Conservation (phyloP, 805 yeast species). For the Lipomyces sp. region DNA sequence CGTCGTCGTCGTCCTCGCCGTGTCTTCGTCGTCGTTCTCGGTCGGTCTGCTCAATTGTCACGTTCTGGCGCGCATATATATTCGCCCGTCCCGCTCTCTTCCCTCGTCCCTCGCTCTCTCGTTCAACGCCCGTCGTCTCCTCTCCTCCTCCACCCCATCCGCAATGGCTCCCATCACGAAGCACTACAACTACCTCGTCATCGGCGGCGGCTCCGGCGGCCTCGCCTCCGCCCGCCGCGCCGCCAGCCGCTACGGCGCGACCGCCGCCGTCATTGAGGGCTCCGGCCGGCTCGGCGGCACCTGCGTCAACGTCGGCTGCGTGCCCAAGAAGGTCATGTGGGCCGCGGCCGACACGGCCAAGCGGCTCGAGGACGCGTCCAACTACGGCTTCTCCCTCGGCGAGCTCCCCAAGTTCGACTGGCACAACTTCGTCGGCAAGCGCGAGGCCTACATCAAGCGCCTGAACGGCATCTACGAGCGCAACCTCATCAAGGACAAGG, state of each 20-base stretch:
- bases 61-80: no score
- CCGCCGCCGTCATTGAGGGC: slow-evolving; percentile 76
- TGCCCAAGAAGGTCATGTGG: slow-evolving; percentile 99
- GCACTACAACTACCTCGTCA: slow-evolving; percentile 87
- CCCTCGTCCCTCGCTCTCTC: background rate
- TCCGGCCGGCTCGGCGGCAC: slow-evolving; percentile 85
- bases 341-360: slow-evolving; percentile 88
- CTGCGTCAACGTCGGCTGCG: slow-evolving; percentile 93
- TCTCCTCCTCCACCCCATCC: no score
- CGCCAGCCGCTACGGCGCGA: slow-evolving; percentile 80
- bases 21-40: no score
- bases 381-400: slow-evolving; percentile 71
- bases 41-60: no score
- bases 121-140: slow-evolving; percentile 3
- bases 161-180: slow-evolving; percentile 39
- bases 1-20: no score
- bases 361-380: slow-evolving; percentile 67
- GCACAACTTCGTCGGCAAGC: slow-evolving; percentile 73
- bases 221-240: slow-evolving; percentile 98
- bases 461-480: slow-evolving; percentile 91
- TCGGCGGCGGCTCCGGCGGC: slow-evolving; percentile 99
- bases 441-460: slow-evolving; percentile 86
- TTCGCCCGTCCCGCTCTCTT: slow-evolving; percentile 3
- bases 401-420: slow-evolving; percentile 72
- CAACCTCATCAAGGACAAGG: slow-evolving; percentile 84